A percentile compares a stretch with the other conserved stretches of the same genome.
Conservation (phyloP, 345 rosid genomes). For the Brassica rapa region DNA sequence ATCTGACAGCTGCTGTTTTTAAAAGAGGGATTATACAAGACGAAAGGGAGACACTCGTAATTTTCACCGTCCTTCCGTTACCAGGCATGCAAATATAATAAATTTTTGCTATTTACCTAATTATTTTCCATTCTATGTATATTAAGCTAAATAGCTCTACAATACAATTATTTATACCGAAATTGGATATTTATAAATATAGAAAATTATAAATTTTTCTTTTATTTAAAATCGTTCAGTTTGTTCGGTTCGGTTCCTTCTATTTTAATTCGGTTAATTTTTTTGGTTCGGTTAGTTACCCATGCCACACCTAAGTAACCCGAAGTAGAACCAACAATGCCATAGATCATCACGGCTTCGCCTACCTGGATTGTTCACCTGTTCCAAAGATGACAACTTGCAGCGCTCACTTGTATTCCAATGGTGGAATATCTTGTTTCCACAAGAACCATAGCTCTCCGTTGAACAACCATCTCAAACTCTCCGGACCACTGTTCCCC, state of each 20-base stretch:
- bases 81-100: too few species aligned
- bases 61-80: too few species aligned
- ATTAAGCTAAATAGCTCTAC: too few species aligned
- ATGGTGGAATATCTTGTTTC: slow-evolving; percentile 22
- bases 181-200: too few species aligned
- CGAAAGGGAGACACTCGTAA: too few species aligned
- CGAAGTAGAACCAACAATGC: background rate
- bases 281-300: background rate
- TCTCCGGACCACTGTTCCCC: background rate
- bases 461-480: slow-evolving; percentile 7
- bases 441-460: slow-evolving; percentile 29
- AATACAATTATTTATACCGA: too few species aligned
- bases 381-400: slow-evolving; percentile 30
- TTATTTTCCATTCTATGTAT: too few species aligned
- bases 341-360: background rate
- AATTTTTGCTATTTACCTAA: too few species aligned
- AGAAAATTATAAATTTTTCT: too few species aligned
- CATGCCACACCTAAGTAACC: background rate
- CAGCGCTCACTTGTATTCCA: slow-evolving; percentile 24
- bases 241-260: background rate
- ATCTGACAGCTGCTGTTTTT: too few species aligned
- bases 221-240: too few species aligned
- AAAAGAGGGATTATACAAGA: too few species aligned
- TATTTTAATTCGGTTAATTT: background rate
- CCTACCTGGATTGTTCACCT: background rate